Base-by-base conservation (phyloP, 805 yeast species). In the Candida dajiaensis region DNA sequence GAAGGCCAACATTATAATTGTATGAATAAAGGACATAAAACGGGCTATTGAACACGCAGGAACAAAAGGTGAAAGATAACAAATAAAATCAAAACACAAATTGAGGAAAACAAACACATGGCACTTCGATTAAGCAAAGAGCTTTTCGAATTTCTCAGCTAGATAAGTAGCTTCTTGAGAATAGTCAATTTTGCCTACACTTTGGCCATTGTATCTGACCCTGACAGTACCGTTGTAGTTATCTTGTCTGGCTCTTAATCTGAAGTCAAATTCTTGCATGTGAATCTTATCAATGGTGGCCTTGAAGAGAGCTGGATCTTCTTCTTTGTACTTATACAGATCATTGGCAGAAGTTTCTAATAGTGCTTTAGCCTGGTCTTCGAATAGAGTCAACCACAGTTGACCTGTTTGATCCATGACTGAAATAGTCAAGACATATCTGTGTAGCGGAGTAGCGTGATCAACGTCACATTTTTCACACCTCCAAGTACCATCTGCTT, bases 391-490 rank as follows among this genome's bases (percentile, higher is more conserved):
- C 28, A 87, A 69, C 95, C 97, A 89, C 50, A 89, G 63, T 63
- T 85, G 89, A 19, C 90, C 95, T 5, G 95, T 76, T 54, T 73
- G 72, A 65, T 94, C 99, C 58, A 81, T 74, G n/a, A 89, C 76
- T 3, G 88, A 78, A 40, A 81, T 64, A n/a, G 84, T 82, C 56
- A 92, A 65, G 44, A 89, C 81, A 56, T 86, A 94, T 64, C 98
- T 78, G 69, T 86, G 82, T 42, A 74, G 70, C 18, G 98, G 97
- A 41, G 72, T 74, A 2, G 76, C 72, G 60, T 78, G 83, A 51
- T 77, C 77, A 46, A 77, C 71, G 57, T 87, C 83, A 74, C 98
- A 90, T 64, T 84, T 85, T 63, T 90, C 98, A 72, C 99, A 94
- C 65, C 95, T 80, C 96, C 96, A 90, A 16, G 82, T 72, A 13